Conservation (phyloP, 371 early-diverging fungal genomes). For the Mortierella sp. region DNA sequence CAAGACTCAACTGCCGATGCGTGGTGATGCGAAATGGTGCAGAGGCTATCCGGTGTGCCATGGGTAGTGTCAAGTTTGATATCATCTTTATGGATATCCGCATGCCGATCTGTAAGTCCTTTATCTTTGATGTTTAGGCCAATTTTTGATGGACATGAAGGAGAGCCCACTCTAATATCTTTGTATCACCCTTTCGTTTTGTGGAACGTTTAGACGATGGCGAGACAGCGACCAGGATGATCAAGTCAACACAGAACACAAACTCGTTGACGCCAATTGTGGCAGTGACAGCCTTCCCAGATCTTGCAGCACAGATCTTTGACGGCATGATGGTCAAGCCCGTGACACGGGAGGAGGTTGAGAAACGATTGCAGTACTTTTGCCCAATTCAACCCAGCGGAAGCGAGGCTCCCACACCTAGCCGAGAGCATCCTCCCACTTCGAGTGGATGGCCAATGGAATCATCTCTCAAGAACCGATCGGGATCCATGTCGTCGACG, state of each 20-base stretch:
- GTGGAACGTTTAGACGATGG: constrained; percentile 76
- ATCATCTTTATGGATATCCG: constrained; percentile 94
- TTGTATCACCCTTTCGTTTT: constrained; percentile 7
- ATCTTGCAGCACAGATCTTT: constrained; percentile 69
- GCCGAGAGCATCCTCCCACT: constrained; percentile 17
- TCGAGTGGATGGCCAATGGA: constrained; percentile 1
- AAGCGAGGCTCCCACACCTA: constrained; percentile 39
- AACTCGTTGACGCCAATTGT: constrained; percentile 80
- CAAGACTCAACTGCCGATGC: constrained; percentile 78
- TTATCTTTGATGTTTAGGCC: neutral
- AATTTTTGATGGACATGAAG: no score
- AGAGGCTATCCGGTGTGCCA: constrained; percentile 88
- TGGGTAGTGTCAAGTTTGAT: constrained; percentile 89
- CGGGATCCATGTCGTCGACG: constrained; percentile 19
- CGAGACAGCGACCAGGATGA: constrained; percentile 92
- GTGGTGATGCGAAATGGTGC: constrained; percentile 89
- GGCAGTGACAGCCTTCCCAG: constrained; percentile 79
- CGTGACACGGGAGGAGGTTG: constrained; percentile 71
- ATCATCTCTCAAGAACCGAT: constrained; percentile 7
- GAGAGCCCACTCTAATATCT: no score
- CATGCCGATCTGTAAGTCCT: constrained; percentile 89
- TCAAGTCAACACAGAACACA: constrained; percentile 89
- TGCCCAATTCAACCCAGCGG: constrained; percentile 52
- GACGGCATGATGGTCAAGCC: constrained; percentile 81
- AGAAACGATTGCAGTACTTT: constrained; percentile 61